Evolutionary conservation across 805 yeast species (phyloP), one percentile per base, ranked within the genome.

Genomic region (Suhomyces sp.): DNA sequence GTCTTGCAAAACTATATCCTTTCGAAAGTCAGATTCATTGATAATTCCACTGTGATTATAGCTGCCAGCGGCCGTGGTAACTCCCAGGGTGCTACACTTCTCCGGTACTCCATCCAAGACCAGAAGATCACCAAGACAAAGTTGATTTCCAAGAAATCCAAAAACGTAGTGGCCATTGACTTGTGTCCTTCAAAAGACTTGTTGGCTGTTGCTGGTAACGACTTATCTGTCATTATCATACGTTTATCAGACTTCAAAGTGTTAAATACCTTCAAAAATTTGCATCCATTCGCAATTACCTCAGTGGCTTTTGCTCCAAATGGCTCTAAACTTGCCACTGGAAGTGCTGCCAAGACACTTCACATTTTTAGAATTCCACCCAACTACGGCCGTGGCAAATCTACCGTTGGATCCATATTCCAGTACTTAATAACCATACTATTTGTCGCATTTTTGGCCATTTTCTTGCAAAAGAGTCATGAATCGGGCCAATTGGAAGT

Each of bases 281-380:
- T 88, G 51, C 97, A 91, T 66, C 73, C 79, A 7, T 88, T 88
- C 66, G 90, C 96, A 24, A 84, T 90, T 49, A 90, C 97, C 0
- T 78, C 81, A 44, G 82, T 89, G 8, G 73, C 82, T 2, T 85
- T 90, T 54, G 85, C 90, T 4, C 86, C 88, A 12, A 77, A 83
- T 63, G 90, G 92, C 6, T 70, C 80, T 48, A 77, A 77, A 51
- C 69, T 90, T 47, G 93, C 90, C 2, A 80, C 90, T 22, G 86
- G 84, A 0, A 86, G 93, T 33, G 96, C 92, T 1, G 88, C 94
- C 2, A 85, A 87, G 55, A 78, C 90, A 1, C 80, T 90, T 27
- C 83, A 79, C 59, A 83, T 90, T 7, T 70, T 85, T 53, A 76
- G 73, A 52, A 66, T 90, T 19, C 92, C 94, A 3, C 70, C 68